These are phyloP conservation scores for Pseudogymnoascus sp. DNA, from an alignment of 2,329 filamentous ascomycete genomes.

Conservation along the genomic window DNA sequence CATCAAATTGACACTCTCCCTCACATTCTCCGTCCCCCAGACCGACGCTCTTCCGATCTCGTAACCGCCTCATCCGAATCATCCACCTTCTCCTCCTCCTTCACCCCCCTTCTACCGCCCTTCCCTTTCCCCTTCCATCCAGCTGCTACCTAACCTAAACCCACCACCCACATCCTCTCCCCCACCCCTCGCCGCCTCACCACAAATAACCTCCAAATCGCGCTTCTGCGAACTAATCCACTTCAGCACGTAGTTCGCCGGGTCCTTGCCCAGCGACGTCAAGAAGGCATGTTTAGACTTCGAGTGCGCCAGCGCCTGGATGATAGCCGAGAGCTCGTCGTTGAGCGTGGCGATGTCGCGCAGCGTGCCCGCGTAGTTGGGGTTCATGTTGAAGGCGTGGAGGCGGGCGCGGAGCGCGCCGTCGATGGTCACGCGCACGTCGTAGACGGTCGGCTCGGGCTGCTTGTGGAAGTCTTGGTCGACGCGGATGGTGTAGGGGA, in stretches of 20 bases:
- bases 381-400: constrained; percentile 58
- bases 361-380: constrained; percentile 63
- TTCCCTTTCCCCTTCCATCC: too few species aligned
- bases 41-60: too few species aligned
- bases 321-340: constrained; percentile 73
- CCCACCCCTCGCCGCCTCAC: constrained; percentile 62
- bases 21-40: constrained; percentile 55
- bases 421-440: constrained; percentile 76
- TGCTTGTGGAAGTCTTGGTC: constrained; percentile 74
- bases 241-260: constrained; percentile 72
- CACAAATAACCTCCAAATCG: constrained; percentile 80
- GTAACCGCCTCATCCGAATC: too few species aligned
- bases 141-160: too few species aligned
- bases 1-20: constrained; percentile 57
- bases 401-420: constrained; percentile 69
- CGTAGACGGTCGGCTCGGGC: constrained; percentile 77
- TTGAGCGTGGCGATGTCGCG: constrained; percentile 72
- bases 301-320: constrained; percentile 75
- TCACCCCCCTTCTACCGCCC: too few species aligned
- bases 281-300: constrained; percentile 91
- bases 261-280: constrained; percentile 69
- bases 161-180: constrained; percentile 45
- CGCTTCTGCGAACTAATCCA: constrained; percentile 90
- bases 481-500: constrained; percentile 89
- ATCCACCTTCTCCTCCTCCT: too few species aligned